These are phyloP conservation scores for Chernovozyma aurita DNA, from an alignment of 1,139 yeast species.

Conservation along the genomic window DNA sequence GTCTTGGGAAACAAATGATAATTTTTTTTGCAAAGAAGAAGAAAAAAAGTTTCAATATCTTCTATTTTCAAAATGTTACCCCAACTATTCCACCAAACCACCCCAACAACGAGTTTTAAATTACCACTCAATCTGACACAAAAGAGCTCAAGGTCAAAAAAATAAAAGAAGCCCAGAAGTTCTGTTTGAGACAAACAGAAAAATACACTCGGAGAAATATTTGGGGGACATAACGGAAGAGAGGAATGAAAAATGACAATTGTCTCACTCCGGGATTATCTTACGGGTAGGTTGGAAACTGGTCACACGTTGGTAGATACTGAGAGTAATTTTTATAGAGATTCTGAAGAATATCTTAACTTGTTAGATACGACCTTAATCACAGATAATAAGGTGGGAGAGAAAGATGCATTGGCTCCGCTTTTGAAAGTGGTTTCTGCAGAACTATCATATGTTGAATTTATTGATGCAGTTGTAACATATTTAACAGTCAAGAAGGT, in stretches of 20 bases:
- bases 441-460: conserved; percentile 17
- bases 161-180: no score
- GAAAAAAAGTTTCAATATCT: no score
- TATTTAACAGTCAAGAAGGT: conserved; percentile 15
- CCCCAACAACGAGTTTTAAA: background rate
- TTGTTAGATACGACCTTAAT: conserved; percentile 1
- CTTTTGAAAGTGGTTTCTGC: background rate
- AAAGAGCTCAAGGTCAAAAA: background rate
- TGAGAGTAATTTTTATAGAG: conserved; percentile 1
- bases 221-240: no score
- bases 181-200: no score
- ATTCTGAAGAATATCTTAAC: background rate
- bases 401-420: background rate
- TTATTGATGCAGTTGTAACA: conserved; percentile 20
- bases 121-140: background rate
- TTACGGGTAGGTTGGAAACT: background rate
- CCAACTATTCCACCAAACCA: background rate
- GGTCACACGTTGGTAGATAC: background rate
- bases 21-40: background rate
- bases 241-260: background rate
- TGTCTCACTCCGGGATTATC: conserved; percentile 1
- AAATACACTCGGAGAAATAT: no score
- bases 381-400: background rate
- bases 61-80: no score
- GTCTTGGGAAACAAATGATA: background rate